These are phyloP conservation scores for Venturia effusa DNA, from an alignment of 2,329 filamentous ascomycete species.

Conservation along the genomic window DNA sequence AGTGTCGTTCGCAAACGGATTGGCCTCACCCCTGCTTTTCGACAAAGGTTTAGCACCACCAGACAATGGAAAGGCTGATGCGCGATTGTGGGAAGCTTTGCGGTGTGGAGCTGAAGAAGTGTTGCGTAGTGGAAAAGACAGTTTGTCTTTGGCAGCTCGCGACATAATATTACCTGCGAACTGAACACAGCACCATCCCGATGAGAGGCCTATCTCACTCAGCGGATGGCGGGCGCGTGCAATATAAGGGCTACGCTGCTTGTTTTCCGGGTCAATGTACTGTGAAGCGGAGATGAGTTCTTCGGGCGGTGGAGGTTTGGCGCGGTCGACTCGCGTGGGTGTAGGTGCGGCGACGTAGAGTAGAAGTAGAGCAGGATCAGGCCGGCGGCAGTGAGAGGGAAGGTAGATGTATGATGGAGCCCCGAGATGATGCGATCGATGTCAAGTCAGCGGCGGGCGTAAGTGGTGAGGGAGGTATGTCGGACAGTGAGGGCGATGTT, in stretches of 20 bases:
- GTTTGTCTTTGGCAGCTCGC: conserved; percentile 4
- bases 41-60: neutral
- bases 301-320: neutral
- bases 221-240: neutral
- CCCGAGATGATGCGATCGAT: neutral
- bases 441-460: neutral
- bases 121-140: conserved; percentile 6
- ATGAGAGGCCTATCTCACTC: neutral
- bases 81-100: neutral
- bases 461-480: neutral
- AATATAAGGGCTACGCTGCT: neutral
- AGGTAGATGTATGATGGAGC: neutral
- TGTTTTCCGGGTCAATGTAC: neutral
- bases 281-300: neutral
- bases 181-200: neutral
- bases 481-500: neutral
- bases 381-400: neutral
- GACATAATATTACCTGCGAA: conserved; percentile 4
- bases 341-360: neutral
- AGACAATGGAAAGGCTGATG: neutral
- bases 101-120: neutral
- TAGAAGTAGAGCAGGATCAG: neutral
- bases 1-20: neutral
- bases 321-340: conserved; percentile 1
- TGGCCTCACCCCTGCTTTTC: neutral